Base-by-base conservation (phyloP, 2,329 filamentous ascomycete species). In the Fusarium subtropicale region DNA sequence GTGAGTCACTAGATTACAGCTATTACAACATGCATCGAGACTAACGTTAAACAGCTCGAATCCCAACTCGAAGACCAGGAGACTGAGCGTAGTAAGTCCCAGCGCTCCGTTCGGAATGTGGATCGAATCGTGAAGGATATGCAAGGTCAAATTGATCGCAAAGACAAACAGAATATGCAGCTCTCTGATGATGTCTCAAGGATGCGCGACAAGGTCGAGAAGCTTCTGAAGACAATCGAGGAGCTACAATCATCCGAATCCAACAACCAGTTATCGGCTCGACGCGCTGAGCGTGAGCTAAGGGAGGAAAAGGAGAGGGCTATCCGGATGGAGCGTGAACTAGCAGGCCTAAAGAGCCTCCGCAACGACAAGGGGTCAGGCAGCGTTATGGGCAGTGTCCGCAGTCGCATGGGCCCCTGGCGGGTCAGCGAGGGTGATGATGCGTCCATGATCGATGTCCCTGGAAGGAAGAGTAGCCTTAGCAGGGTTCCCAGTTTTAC, bases 81-180 rank as follows among this genome's bases (percentile, higher is more conserved):
- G 79, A 89, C 86, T 42, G 90, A 91, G 71, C 90, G 92, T 64
- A 91, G 87, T 72, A 91, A 93, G 73, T 93, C 94, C 65, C 92
- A 94, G 74, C 92, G 95, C 60, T 94, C 92, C 51, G 90, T 93
- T 24, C 94, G 96, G 74, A 97, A 97, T 77, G 91, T 97, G 28
- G 96, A 98, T 81, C 93, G 95, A 66, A 93, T 90, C 2, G 94
- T 98, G 75, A 96, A 96, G 80, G 96, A 98, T 79, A 87, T 98
- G 26, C 93, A 97, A 80, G 86, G 89, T 26, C 95, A 98, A 79
- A 92, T 99, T 71, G 94, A 97, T 48, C 92, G 96, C 73, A 93
- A 94, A 73, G 95, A 98, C 71, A 97, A 97, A 82, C 89, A 92
- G 73, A 93, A 94, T 74, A 77, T 85, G 7, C 91, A 96, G 76